phyloP scores from a whole-genome alignment of 1,284 basidiomycete species.

The Papiliotrema nemorosa region DNA sequence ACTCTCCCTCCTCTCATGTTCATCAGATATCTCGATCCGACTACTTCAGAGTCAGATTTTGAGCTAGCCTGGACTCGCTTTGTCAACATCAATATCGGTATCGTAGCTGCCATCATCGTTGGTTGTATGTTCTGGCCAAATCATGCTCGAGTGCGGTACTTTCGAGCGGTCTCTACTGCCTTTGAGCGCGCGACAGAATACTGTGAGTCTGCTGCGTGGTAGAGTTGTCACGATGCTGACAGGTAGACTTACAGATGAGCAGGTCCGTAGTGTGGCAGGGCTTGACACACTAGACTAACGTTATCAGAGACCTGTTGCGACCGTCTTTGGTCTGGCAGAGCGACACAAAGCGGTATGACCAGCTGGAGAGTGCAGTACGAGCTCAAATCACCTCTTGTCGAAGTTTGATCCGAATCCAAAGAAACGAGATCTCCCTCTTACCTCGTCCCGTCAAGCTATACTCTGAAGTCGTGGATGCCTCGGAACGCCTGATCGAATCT shows the following conservation, averaged over 20 bases:
- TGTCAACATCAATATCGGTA: slow-evolving; percentile 45
- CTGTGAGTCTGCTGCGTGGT: slow-evolving; percentile 30
- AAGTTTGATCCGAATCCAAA: slow-evolving; percentile 40
- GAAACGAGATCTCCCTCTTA: slow-evolving; percentile 50
- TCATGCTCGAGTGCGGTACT: slow-evolving; percentile 47
- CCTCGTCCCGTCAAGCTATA: slow-evolving; percentile 51
- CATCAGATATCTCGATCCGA: slow-evolving; percentile 42
- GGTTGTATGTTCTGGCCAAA: slow-evolving; percentile 46
- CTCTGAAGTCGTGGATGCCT: slow-evolving; percentile 45
- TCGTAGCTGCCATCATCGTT: slow-evolving; percentile 45
- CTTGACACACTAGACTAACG: not conserved
- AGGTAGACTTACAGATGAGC: slow-evolving; percentile 42
- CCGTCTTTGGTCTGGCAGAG: slow-evolving; percentile 41
- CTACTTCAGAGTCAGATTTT: slow-evolving; percentile 25
- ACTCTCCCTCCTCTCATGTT: slow-evolving; percentile 50
- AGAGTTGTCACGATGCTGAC: not conserved
- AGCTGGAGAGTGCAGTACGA: slow-evolving; percentile 27
- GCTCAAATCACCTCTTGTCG: slow-evolving; percentile 33
- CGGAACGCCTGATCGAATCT: slow-evolving; percentile 46
- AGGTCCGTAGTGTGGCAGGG: slow-evolving; percentile 11
- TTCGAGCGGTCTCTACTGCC: slow-evolving; percentile 39
- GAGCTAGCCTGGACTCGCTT: slow-evolving; percentile 42
- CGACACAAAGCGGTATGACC: slow-evolving; percentile 34
- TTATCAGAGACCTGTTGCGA: slow-evolving; percentile 33
- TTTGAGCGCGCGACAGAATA: slow-evolving; percentile 43